Percentiles rank a stretch among this genome's conserved stretches.
Conservation (phyloP, 2,329 filamentous ascomycete genomes). For the Rutstroemia sp. region DNA sequence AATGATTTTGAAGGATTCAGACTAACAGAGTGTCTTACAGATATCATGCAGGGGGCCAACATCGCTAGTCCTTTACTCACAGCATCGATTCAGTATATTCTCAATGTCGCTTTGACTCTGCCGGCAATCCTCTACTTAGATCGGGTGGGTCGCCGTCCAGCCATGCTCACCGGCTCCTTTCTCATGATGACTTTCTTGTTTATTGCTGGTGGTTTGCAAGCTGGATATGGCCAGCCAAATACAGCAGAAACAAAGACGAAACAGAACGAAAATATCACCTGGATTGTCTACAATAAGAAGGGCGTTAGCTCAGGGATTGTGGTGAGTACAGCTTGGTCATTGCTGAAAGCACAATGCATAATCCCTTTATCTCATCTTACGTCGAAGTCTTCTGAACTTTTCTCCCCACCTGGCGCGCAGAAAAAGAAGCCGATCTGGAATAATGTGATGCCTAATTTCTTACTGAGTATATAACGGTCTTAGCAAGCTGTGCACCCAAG, state of each 20-base stretch:
- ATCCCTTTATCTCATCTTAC: no score
- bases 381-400: no score
- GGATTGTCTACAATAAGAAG: slow-evolving; percentile 45
- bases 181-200: slow-evolving; percentile 58
- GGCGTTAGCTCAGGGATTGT: slow-evolving; percentile 55
- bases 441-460: no score
- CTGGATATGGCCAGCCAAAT: slow-evolving; percentile 47
- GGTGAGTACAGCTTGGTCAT: slow-evolving; percentile 30
- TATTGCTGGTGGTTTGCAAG: slow-evolving; percentile 55
- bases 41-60: slow-evolving; percentile 60
- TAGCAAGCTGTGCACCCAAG: no score
- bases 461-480: no score
- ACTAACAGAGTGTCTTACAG: slow-evolving; percentile 18
- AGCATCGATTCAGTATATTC: slow-evolving; percentile 65
- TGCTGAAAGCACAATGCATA: no score
- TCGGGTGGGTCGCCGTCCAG: slow-evolving; percentile 62
- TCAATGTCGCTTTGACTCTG: slow-evolving; percentile 73
- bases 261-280: slow-evolving; percentile 43
- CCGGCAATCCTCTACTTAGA: slow-evolving; percentile 71
- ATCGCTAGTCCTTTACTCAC: slow-evolving; percentile 54
- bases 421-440: no score
- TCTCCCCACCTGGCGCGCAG: no score
- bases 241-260: slow-evolving; percentile 31
- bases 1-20: no score
- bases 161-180: slow-evolving; percentile 53